A percentile compares a stretch with the other conserved stretches of the same genome.
phyloP scores from a whole-genome alignment of 768 basidiomycete genomes.

The Pholiota molesta region DNA sequence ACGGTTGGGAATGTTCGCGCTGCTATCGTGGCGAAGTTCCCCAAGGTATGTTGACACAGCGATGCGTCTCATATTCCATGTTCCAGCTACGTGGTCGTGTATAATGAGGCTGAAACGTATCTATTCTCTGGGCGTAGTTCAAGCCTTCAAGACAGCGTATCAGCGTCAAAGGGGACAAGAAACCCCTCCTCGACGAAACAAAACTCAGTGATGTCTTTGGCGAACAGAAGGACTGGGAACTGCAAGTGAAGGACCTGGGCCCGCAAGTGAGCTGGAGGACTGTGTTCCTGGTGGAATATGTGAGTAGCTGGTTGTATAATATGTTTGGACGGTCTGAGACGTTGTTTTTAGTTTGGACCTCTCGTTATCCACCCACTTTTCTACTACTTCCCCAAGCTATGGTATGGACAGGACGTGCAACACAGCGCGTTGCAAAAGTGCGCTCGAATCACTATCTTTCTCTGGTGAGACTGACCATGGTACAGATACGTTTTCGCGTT shows the following conservation, averaged over 20 bases:
- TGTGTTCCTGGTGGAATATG: conserved; percentile 95
- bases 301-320: conserved; percentile 39
- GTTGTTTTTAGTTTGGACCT: conserved; percentile 68
- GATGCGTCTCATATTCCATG: no score
- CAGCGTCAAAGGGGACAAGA: conserved; percentile 61
- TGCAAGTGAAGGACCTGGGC: conserved; percentile 89
- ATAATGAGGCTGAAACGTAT: background rate
- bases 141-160: conserved; percentile 74
- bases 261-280: conserved; percentile 87
- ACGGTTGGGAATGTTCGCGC: conserved; percentile 74
- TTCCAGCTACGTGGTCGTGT: no score
- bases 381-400: conserved; percentile 67
- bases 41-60: conserved; percentile 32
- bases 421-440: conserved; percentile 83
- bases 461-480: conserved; percentile 5
- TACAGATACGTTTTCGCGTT: conserved; percentile 67
- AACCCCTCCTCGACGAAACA: conserved; percentile 63
- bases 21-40: conserved; percentile 50
- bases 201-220: conserved; percentile 53
- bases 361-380: conserved; percentile 87
- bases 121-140: conserved; percentile 49
- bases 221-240: conserved; percentile 63
- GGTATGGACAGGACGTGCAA: conserved; percentile 71
- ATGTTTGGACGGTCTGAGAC: conserved; percentile 4
- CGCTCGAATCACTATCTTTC: conserved; percentile 15